Percentiles rank a stretch among this genome's conserved stretches.
Evolutionary conservation across 768 basidiomycete genomes (phyloP).

Genomic region (Pleurotus eryngii): DNA sequence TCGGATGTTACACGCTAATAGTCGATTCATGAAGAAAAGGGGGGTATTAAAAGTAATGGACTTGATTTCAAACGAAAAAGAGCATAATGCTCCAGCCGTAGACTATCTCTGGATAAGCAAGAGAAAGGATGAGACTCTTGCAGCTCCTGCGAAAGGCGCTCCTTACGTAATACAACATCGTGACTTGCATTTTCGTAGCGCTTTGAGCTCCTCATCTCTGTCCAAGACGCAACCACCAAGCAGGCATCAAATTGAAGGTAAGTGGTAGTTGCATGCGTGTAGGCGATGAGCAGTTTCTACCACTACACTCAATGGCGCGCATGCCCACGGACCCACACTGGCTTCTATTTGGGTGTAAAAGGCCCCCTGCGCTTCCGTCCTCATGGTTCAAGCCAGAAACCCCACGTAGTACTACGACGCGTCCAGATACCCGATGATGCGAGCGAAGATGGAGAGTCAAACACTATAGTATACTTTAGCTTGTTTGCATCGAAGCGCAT

Average conservation of each 20-base stretch:
- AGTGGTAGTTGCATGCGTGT: constrained; percentile 7
- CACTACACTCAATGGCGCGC: constrained; percentile 29
- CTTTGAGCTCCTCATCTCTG: neutral
- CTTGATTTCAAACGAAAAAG: no score
- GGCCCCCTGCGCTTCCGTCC: constrained; percentile 60
- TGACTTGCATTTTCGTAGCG: constrained; percentile 8
- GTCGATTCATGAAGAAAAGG: no score
- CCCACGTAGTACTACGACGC: constrained; percentile 66
- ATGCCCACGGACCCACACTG: constrained; percentile 30
- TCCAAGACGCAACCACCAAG: neutral
- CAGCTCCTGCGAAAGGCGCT: no score
- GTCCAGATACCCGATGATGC: constrained; percentile 48
- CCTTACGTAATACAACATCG: neutral
- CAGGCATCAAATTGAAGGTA: constrained; percentile 5
- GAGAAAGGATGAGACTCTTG: no score
- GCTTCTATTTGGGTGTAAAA: constrained; percentile 61
- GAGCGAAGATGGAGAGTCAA: constrained; percentile 35
- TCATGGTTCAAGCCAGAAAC: constrained; percentile 64
- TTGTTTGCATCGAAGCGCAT: constrained; percentile 69
- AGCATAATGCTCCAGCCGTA: no score
- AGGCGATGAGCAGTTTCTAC: constrained; percentile 36
- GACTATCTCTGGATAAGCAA: no score
- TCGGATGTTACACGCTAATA: no score
- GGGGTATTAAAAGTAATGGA: no score
- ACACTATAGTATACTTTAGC: constrained; percentile 49